Conservation (phyloP, 176 grass and related monocot genomes). For the Pharus latifolius region DNA sequence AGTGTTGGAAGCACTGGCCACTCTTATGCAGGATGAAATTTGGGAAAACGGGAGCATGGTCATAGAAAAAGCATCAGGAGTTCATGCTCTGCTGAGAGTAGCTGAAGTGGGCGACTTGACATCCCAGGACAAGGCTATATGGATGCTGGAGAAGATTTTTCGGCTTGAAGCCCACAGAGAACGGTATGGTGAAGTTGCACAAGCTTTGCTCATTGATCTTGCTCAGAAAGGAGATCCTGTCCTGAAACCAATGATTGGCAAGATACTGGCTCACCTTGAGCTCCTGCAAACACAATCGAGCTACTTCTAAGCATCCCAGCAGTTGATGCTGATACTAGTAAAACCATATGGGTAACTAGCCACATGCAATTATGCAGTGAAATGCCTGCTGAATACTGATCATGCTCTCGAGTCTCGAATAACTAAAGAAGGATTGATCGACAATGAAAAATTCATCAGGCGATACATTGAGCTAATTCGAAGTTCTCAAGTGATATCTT, state of each 20-base stretch:
- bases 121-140: slow-evolving; percentile 66
- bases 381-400: not conserved
- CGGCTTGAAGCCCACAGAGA: slow-evolving; percentile 47
- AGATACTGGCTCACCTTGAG: slow-evolving; percentile 79
- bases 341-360: not conserved
- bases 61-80: slow-evolving; percentile 52
- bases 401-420: not conserved
- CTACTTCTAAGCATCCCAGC: slow-evolving; percentile 42
- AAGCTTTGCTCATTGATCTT: slow-evolving; percentile 69
- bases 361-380: not conserved
- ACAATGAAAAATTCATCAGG: not conserved
- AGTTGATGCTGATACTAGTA: not conserved
- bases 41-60: slow-evolving; percentile 61
- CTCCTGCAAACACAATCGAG: slow-evolving; percentile 74
- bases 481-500: not conserved
- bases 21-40: slow-evolving; percentile 61
- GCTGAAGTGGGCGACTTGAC: slow-evolving; percentile 35
- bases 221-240: slow-evolving; percentile 53
- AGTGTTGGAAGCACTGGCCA: slow-evolving; percentile 56
- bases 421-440: not conserved
- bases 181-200: slow-evolving; percentile 34
- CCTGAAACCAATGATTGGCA: slow-evolving; percentile 72
- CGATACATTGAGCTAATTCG: not conserved
- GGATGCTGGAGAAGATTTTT: slow-evolving; percentile 84
- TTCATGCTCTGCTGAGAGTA: slow-evolving; percentile 59